phyloP scores from a whole-genome alignment of 768 basidiomycete genomes.

The Hemileccinum impolitum region DNA sequence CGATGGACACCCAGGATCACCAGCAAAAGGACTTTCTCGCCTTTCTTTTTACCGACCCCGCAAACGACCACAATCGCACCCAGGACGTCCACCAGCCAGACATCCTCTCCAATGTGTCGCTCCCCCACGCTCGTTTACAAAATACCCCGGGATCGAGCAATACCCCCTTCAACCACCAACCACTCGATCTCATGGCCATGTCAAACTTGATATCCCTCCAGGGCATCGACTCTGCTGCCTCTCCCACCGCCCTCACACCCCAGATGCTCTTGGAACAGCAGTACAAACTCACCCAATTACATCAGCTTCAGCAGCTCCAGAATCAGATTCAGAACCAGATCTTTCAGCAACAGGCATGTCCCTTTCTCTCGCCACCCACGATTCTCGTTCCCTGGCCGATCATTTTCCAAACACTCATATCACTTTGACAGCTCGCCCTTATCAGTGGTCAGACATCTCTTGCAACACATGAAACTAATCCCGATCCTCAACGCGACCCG shows the following conservation, averaged over 20 bases:
- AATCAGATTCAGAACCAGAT: conserved; percentile 86
- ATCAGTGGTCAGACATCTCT: conserved; percentile 46
- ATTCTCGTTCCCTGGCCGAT: no score
- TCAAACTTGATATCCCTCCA: conserved; percentile 52
- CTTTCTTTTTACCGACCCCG: conserved; percentile 31
- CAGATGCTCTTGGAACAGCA: conserved; percentile 69
- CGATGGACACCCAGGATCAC: conserved; percentile 19
- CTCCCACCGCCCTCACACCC: conserved; percentile 33
- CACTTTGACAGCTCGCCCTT: conserved; percentile 55
- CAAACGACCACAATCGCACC: conserved; percentile 21
- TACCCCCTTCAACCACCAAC: conserved; percentile 21
- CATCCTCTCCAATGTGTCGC: background rate
- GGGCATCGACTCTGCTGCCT: conserved; percentile 30
- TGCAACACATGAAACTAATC: conserved; percentile 36
- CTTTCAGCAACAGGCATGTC: conserved; percentile 81
- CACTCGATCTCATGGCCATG: conserved; percentile 42
- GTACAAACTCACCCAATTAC: conserved; percentile 73
- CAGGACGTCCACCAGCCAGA: conserved; percentile 24
- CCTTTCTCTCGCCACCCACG: conserved; percentile 1
- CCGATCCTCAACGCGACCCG: conserved; percentile 35
- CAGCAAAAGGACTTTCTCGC: conserved; percentile 36
- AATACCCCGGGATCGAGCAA: conserved; percentile 3
- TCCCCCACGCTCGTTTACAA: background rate
- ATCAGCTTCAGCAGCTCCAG: conserved; percentile 74
- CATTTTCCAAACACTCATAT: conserved; percentile 10